These are phyloP conservation scores for Hypoxylon perforatum DNA, from an alignment of 495 filamentous ascomycete species.

Conservation along the genomic window DNA sequence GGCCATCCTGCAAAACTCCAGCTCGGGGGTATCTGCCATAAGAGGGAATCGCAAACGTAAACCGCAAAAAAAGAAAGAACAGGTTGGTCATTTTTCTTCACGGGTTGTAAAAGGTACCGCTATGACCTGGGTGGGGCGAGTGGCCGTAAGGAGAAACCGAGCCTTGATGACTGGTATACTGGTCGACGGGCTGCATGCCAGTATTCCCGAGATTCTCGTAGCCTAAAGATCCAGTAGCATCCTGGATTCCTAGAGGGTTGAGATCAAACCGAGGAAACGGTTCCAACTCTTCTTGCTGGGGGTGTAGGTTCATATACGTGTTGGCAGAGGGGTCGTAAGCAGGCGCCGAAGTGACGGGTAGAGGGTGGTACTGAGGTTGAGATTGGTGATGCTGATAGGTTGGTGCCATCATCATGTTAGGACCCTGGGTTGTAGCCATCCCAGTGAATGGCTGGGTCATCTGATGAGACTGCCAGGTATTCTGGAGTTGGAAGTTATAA, in stretches of 20 bases:
- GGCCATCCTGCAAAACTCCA: constrained; percentile 32
- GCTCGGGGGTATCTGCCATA: constrained; percentile 29
- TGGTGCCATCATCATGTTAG: constrained; percentile 36
- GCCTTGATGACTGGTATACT: constrained; percentile 52
- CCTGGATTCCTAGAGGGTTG: constrained; percentile 53
- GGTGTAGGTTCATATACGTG: constrained; percentile 19
- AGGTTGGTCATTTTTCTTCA: constrained; percentile 28
- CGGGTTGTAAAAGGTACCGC: constrained; percentile 49
- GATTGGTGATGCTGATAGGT: constrained; percentile 38
- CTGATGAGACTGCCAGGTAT: constrained; percentile 24
- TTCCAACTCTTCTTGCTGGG: constrained; percentile 44
- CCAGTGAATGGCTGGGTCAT: constrained; percentile 28
- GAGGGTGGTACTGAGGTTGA: constrained; percentile 36
- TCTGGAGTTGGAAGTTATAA: constrained; percentile 29
- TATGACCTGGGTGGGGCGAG: constrained; percentile 53
- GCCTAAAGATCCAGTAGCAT: constrained; percentile 33
- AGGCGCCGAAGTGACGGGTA: constrained; percentile 34
- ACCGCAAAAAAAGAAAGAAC: constrained; percentile 25
- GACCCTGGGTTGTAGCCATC: constrained; percentile 29
- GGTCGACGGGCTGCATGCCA: constrained; percentile 43
- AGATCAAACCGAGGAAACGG: constrained; percentile 50
- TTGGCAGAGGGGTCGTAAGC: constrained; percentile 23
- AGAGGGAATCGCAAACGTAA: constrained; percentile 35
- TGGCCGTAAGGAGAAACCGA: constrained; percentile 55
- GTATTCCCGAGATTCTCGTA: constrained; percentile 47